Percentiles rank a stretch among this genome's conserved stretches.
Conservation (phyloP, 768 basidiomycete species). For the Rhizopogon salebrosus region DNA sequence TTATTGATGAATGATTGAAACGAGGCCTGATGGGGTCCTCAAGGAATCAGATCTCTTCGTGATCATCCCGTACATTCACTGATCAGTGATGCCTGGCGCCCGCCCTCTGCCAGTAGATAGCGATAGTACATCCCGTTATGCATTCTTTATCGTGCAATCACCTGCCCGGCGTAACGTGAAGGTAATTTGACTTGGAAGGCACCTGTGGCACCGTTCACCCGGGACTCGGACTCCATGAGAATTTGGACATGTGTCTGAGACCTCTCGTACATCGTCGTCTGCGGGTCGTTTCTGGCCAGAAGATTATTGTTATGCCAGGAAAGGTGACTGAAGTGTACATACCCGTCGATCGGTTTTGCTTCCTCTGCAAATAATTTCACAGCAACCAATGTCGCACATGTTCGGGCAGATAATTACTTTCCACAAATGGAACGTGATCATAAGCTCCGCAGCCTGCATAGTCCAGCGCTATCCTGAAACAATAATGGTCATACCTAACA, state of each 20-base stretch:
- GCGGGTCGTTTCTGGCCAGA: conserved; percentile 16
- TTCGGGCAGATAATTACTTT: conserved; percentile 23
- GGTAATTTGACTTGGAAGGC: conserved; percentile 39
- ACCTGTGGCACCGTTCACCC: conserved; percentile 40
- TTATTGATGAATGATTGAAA: conserved; percentile 7
- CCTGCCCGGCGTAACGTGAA: conserved; percentile 44
- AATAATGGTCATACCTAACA: conserved; percentile 19
- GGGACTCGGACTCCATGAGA: conserved; percentile 58
- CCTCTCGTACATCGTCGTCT: conserved; percentile 38
- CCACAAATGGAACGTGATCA: conserved; percentile 38
- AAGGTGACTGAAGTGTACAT: conserved; percentile 4
- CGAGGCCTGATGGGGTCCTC: not conserved
- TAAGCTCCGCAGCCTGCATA: conserved; percentile 34
- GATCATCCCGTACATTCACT: too few species aligned
- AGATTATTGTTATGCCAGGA: conserved; percentile 3
- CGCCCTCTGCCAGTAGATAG: conserved; percentile 19
- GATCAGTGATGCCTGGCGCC: conserved; percentile 22
- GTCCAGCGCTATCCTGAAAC: conserved; percentile 1
- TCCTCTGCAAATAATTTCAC: conserved; percentile 36
- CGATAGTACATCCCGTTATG: not conserved
- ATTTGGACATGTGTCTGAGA: conserved; percentile 31
- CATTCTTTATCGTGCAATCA: conserved; percentile 27
- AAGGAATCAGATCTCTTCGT: conserved; percentile 22
- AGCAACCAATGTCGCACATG: conserved; percentile 32
- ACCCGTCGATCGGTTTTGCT: conserved; percentile 23